A percentile compares a stretch with the other conserved stretches of the same genome.
Evolutionary conservation across 1,139 yeast genomes (phyloP).

Genomic region (Diutina siamensis): DNA sequence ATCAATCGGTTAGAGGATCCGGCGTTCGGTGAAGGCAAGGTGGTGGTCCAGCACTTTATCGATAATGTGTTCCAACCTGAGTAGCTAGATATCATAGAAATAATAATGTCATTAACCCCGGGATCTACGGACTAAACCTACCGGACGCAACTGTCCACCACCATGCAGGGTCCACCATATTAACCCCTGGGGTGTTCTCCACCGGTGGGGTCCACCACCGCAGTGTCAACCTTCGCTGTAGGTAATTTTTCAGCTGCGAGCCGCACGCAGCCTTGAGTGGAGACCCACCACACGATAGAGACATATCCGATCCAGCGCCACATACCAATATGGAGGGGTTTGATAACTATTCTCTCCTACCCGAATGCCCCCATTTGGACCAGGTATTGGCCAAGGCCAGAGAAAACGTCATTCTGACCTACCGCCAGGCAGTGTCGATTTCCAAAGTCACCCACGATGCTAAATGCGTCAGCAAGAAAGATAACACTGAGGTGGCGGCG

Average conservation of each 20-base stretch:
- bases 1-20: constrained; percentile 50
- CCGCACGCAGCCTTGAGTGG: background rate
- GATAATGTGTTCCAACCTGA: constrained; percentile 17
- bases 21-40: constrained; percentile 53
- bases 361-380: constrained; percentile 40
- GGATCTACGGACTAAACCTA: too few relatives aligned
- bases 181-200: too few relatives aligned
- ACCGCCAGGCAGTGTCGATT: constrained; percentile 45
- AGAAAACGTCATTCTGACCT: constrained; percentile 46
- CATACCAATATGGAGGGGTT: constrained; percentile 2
- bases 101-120: too few relatives aligned
- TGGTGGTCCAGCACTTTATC: constrained; percentile 56
- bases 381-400: constrained; percentile 45
- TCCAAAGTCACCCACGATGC: constrained; percentile 11
- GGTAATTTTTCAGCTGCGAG: background rate
- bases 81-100: background rate
- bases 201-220: too few relatives aligned
- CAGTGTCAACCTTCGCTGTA: too few relatives aligned
- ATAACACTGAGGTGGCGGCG: constrained; percentile 17
- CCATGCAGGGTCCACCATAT: too few relatives aligned
- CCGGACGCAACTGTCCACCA: too few relatives aligned
- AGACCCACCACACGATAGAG: background rate
- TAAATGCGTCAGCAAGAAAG: constrained; percentile 20
- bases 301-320: too few relatives aligned
- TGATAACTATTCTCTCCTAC: constrained; percentile 4